Conservation (phyloP, 192 early-diverging fungal genomes). For the Coemansia sp. region DNA sequence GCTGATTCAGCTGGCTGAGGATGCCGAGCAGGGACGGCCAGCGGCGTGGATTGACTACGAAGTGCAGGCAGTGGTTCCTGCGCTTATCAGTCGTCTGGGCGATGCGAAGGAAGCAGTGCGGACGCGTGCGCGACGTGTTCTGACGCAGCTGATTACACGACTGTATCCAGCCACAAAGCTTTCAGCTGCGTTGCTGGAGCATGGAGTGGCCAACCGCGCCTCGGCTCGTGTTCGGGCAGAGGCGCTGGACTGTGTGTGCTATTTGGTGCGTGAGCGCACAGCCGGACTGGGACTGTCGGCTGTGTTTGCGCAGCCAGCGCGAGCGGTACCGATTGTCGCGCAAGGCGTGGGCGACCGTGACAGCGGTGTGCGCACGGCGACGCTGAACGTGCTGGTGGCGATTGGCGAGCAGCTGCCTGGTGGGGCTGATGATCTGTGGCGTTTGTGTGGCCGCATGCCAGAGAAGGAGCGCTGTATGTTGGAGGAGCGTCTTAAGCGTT, state of each 20-base stretch:
- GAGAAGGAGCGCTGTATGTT: constrained; percentile 84
- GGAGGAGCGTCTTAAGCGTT: constrained; percentile 74
- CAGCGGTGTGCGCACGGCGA: constrained; percentile 76
- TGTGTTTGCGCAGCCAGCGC: constrained; percentile 59
- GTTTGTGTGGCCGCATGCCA: constrained; percentile 65
- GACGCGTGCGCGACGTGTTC: constrained; percentile 60
- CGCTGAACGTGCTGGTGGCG: constrained; percentile 69
- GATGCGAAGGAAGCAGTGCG: constrained; percentile 85
- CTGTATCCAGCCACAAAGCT: constrained; percentile 80
- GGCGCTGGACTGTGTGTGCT: constrained; percentile 76
- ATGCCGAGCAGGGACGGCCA: constrained; percentile 39
- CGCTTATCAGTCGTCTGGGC: constrained; percentile 65
- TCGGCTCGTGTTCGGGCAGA: constrained; percentile 80
- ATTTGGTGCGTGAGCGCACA: constrained; percentile 63
- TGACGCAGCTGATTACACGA: constrained; percentile 70
- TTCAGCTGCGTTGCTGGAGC: constrained; percentile 67
- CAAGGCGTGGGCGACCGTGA: constrained; percentile 78
- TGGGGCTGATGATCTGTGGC: constrained; percentile 71
- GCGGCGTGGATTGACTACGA: constrained; percentile 74
- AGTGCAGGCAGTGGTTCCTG: constrained; percentile 72
- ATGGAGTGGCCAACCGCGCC: constrained; percentile 67
- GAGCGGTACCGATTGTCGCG: constrained; percentile 70
- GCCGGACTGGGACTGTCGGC: constrained; percentile 39
- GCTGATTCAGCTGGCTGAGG: constrained; percentile 64
- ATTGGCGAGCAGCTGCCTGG: constrained; percentile 67